phyloP scores from a whole-genome alignment of 75 land plant genomes.

The Cupressus sempervirens region DNA sequence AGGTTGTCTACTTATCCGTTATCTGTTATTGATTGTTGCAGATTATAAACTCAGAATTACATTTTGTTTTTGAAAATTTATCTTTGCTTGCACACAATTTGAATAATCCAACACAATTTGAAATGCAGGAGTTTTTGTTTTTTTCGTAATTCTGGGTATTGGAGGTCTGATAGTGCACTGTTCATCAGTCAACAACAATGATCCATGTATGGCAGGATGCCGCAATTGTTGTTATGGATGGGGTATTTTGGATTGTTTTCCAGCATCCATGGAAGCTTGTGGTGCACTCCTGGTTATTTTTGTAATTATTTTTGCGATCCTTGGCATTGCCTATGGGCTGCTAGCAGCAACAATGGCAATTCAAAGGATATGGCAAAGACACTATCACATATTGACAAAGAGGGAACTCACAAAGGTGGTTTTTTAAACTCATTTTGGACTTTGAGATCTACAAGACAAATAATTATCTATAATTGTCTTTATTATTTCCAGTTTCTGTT shows the following conservation, averaged over 20 bases:
- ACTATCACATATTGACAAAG: constrained; percentile 90
- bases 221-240: constrained; percentile 87
- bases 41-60: background rate
- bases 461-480: background rate
- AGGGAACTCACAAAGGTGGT: constrained; percentile 81
- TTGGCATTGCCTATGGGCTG: constrained; percentile 88
- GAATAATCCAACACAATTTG: background rate
- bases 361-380: constrained; percentile 93
- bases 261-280: constrained; percentile 93
- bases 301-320: constrained; percentile 72
- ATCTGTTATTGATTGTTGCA: background rate
- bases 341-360: constrained; percentile 91
- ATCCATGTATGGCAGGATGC: constrained; percentile 72
- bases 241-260: constrained; percentile 89
- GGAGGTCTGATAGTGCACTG: constrained; percentile 84
- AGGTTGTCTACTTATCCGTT: background rate
- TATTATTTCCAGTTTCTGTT: background rate
- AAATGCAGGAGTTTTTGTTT: constrained; percentile 63
- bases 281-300: constrained; percentile 72
- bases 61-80: background rate
- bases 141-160: constrained; percentile 82
- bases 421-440: background rate
- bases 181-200: constrained; percentile 51
- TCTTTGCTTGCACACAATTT: background rate
- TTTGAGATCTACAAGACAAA: background rate